Base-by-base conservation (phyloP, 768 basidiomycete genomes). In the Lactarius quietus region DNA sequence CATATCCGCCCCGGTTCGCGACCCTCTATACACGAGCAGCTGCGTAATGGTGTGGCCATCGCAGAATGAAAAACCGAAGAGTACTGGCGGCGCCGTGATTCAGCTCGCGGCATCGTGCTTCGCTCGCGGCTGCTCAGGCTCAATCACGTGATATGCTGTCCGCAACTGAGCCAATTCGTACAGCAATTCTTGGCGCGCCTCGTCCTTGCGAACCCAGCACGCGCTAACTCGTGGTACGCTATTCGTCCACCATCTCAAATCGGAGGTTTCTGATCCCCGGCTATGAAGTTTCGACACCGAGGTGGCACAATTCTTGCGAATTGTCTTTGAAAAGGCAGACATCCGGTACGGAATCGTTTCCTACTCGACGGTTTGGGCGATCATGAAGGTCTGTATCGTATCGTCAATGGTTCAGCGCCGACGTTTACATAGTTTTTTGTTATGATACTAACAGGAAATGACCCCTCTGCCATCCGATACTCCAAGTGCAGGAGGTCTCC, bases 21-120 rank as follows among this genome's bases (percentile, higher is more conserved):
- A 65, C 26, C 60, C 64, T 29, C 41, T 65, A 26, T 65, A 57
- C 38, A 61, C 64, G 29, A 65, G 59, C 59, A 65, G 59, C 55
- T 57, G 55, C 54, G 31, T 48, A 45, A 10, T 35, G 15, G 59
- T 43, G 18, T 57, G 54, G 36, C 59, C 43, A 26, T 59, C 64
- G 29, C 26, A 55, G 33, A 45, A 20, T n/a, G 35, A 45, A 31
- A 8, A 33, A 31, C 6, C 31, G 33, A 54, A n/a, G 3, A 33
- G 45, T 23, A n/a, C 15, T 15, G 28, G 45, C 4, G 20, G 29
- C 29, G 1, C 26, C 45, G 43, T 38, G 23, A 60, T 48, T 5
- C 64, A 26, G 36, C 29, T 65, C 29, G 35, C 45, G 64, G 64
- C 29, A 29, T 65, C 15, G 55, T 65, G 18, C 31, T 65, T 18